Base-by-base conservation (phyloP, 371 early-diverging fungal genomes). In the Caulochytrium protostelioides region DNA sequence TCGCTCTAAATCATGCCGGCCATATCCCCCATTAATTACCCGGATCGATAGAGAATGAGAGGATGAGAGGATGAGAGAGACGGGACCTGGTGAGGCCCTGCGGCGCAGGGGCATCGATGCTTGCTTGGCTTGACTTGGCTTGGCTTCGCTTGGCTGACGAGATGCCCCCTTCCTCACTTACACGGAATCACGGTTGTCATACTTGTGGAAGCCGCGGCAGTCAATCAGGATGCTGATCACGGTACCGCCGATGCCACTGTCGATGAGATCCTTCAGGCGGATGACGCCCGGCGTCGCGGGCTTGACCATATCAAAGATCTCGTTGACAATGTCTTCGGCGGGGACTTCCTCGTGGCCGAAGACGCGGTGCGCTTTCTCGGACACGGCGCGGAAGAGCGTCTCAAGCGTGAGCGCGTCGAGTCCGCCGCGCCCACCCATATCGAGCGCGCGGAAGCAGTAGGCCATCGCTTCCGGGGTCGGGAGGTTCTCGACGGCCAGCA, bases 261-360 rank as follows among this genome's bases (percentile, higher is more conserved):
- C 24, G 24, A 28, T 7, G 37, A 17, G 29, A 49, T 54, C 58
- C 23, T 53, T 35, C 12, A 55, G 35, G n/a, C 50, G 50, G 15
- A 59, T 60, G 8, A 19, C n/a, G 6, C 35, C 10, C 4, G 28
- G 14, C 15, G 33, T 23, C 16, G 16, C 26, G 1, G 59, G 55
- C 37, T 55, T 49, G 1, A 54, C 63, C 62, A 65, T 65, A 34
- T 65, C 66, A 42, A 62, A 62, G 6, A 65, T 43, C 37, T 65
- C 66, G 37, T 59, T 57, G 9, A 37, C 12, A 5, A 37, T 21
- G 29, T 37, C 28, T 2, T 37, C 12, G 27, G 27, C 8, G 19
- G 14, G 6, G 26, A 19, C 6, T 37, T 28, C 6, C 24, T 6
- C 1, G 13, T 19, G 8, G 17, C 22, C 19, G 17, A 27, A 20